A percentile compares a stretch with the other conserved stretches of the same genome.
Evolutionary conservation across 1,284 basidiomycete species (phyloP).

Genomic region (Phaffia rhodozyma): DNA sequence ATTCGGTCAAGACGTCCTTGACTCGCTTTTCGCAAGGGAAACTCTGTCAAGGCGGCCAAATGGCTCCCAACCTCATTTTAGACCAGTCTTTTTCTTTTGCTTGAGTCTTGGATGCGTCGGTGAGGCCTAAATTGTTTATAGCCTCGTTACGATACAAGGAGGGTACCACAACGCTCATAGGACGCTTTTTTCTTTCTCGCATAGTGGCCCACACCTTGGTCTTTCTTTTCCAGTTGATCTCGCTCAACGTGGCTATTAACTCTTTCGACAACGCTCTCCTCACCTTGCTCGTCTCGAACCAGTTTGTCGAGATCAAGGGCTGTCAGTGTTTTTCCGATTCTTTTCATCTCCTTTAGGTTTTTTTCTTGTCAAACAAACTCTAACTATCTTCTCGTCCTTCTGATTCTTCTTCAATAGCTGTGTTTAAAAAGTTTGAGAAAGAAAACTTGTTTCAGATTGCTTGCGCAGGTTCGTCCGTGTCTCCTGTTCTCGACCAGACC

Average conservation of each 20-base stretch:
- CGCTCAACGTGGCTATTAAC: conserved; percentile 95
- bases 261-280: conserved; percentile 94
- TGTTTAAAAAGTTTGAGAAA: conserved; percentile 99
- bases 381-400: neutral
- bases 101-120: conserved; percentile 75
- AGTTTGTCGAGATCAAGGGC: conserved; percentile 99
- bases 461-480: conserved; percentile 59
- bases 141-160: neutral
- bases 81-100: conserved; percentile 73
- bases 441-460: conserved; percentile 99
- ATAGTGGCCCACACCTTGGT: conserved; percentile 82
- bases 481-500: neutral
- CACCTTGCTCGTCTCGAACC: conserved; percentile 89
- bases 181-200: neutral
- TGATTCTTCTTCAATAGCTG: conserved; percentile 38
- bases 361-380: neutral
- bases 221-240: conserved; percentile 91
- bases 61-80: conserved; percentile 39
- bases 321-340: conserved; percentile 37
- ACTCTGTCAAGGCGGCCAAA: conserved; percentile 48
- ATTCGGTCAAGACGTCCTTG: conserved; percentile 94
- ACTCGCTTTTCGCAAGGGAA: conserved; percentile 87
- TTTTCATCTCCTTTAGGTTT: neutral
- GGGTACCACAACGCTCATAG: neutral
- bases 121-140: conserved; percentile 34